phyloP scores from a whole-genome alignment of 805 yeast genomes.

The Yarrowia sp. region DNA sequence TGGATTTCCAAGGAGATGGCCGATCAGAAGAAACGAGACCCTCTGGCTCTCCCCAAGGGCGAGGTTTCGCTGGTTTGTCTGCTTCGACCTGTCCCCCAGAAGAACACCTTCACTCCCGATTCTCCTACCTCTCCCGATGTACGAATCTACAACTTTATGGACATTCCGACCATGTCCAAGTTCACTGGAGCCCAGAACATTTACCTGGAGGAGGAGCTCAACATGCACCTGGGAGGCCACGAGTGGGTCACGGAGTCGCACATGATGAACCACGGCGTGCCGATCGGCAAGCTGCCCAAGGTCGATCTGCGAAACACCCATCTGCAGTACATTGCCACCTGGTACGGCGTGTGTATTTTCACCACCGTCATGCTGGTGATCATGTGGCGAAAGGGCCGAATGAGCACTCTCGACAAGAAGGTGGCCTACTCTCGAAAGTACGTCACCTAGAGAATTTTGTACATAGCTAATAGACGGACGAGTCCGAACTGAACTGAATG shows the following conservation, averaged over 20 bases:
- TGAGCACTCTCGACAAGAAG: slow-evolving; percentile 33
- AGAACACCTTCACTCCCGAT: slow-evolving; percentile 73
- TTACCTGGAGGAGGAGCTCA: slow-evolving; percentile 61
- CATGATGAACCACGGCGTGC: slow-evolving; percentile 82
- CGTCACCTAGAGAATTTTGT: slow-evolving; percentile 21
- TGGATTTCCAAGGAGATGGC: slow-evolving; percentile 75
- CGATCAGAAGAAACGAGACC: slow-evolving; percentile 61
- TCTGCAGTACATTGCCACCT: slow-evolving; percentile 87
- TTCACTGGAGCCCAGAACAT: slow-evolving; percentile 72
- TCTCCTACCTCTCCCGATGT: slow-evolving; percentile 69
- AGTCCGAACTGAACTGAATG: no score
- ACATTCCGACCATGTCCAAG: slow-evolving; percentile 79
- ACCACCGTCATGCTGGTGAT: slow-evolving; percentile 70
- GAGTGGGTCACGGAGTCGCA: slow-evolving; percentile 56
- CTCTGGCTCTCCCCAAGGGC: slow-evolving; percentile 75
- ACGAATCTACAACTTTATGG: slow-evolving; percentile 70
- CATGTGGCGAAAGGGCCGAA: slow-evolving; percentile 56
- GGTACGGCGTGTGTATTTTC: slow-evolving; percentile 87
- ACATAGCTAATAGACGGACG: slow-evolving; percentile 21
- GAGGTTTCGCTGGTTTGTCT: slow-evolving; percentile 76
- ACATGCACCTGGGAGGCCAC: slow-evolving; percentile 46
- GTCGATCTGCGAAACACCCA: slow-evolving; percentile 88
- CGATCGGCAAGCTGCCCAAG: slow-evolving; percentile 82
- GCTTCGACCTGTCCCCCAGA: slow-evolving; percentile 69
- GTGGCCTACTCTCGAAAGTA: slow-evolving; percentile 38